Evolutionary conservation across 805 yeast genomes (phyloP), one percentile per base, ranked within the genome.

Genomic region (Cyberlindnera maritima): DNA sequence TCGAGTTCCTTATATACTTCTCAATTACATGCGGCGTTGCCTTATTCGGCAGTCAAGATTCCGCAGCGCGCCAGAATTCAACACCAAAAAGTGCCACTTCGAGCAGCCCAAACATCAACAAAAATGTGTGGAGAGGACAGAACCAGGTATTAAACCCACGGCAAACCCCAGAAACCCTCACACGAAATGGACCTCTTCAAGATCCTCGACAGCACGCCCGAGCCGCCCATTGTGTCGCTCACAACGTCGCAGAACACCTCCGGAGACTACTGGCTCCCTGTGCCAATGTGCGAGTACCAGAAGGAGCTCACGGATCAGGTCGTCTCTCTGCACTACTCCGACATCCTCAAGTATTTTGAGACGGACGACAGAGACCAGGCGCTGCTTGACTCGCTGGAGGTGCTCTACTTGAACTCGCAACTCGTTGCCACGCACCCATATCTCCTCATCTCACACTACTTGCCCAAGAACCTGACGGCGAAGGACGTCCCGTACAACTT

Each of bases 371-470:
- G 69, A 39, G 81, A 79, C 41, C 75, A 75, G 39, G 79, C 87
- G 25, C 77, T 86, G 32, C 71, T 81, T n/a, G 88, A 88, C 59
- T 83, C 95, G 0, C 72, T 92, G 63, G 77, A 81, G 49, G 84
- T 88, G 8, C 79, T 95, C 64, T 77, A 88, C 49, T 66, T 77
- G 48, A 90, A 91, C 66, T 80, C 91, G 37, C 84, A 83, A 62
- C 72, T 84, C 21, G 94, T 91, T 2, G 81, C 95, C 20, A 80
- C 92, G 0, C 99, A 92, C 67, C 98, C 98, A 0, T 91, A 85
- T 58, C 66, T 92, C 41, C 68, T 92, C 43, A 88, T 92, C 44
- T 83, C 83, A 48, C 96, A 91, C 62, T 83, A 84, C 56, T 77
- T 88, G 75, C 98, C 98, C 14, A 88, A 84, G 64, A 81, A 83